A percentile compares a stretch with the other conserved stretches of the same genome.
Conservation (phyloP, 148 eudicot genomes). For the Persicaria tinctoria region DNA sequence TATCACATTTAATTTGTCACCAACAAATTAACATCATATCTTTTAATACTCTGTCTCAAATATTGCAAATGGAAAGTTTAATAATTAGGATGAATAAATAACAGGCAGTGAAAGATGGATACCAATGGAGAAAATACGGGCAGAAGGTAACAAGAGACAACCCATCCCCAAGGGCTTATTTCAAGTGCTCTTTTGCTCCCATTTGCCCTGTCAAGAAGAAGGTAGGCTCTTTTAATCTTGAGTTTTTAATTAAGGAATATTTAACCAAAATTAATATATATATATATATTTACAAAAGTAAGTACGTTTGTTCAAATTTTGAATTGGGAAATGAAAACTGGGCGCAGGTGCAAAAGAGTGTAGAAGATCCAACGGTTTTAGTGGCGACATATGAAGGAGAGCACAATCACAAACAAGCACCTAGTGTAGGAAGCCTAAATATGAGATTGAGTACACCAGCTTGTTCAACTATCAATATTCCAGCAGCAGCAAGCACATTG, state of each 20-base stretch:
- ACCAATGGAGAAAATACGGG: conserved; percentile 46
- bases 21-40: too few relatives aligned
- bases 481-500: neutral
- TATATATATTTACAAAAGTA: too few relatives aligned
- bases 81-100: too few relatives aligned
- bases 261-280: too few relatives aligned
- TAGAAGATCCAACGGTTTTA: conserved; percentile 26
- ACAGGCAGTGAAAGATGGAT: conserved; percentile 31
- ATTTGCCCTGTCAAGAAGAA: conserved; percentile 34
- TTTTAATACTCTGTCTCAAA: too few relatives aligned
- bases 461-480: neutral
- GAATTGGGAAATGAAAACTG: neutral
- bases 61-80: too few relatives aligned
- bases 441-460: too few relatives aligned
- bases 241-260: neutral
- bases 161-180: conserved; percentile 42
- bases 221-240: conserved; percentile 11
- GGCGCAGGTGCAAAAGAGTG: conserved; percentile 33
- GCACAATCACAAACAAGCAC: conserved; percentile 26
- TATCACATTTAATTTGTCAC: too few relatives aligned
- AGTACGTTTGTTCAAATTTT: neutral
- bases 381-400: conserved; percentile 40
- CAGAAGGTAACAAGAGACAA: conserved; percentile 43
- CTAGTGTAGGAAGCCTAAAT: conserved; percentile 5
- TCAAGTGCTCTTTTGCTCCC: conserved; percentile 33